Conservation (phyloP, 257 asterid species). For the Solanum virginianum region DNA sequence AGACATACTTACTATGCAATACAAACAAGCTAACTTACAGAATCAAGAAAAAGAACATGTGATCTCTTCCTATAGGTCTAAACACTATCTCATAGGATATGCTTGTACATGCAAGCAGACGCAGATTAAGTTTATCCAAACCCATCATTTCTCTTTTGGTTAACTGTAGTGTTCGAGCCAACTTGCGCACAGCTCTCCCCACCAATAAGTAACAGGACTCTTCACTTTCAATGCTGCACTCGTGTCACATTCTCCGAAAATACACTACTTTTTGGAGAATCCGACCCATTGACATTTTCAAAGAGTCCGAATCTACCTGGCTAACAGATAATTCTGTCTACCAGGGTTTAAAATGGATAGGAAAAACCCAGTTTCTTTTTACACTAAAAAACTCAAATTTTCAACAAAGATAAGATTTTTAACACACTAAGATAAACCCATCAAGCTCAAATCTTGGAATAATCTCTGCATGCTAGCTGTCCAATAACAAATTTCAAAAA, state of each 20-base stretch:
- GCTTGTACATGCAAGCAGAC: not conserved
- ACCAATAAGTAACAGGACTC: too few species aligned
- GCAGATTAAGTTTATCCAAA: not conserved
- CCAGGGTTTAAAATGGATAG: not conserved
- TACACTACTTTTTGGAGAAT: too few species aligned
- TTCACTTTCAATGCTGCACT: too few species aligned
- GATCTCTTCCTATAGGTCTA: not conserved
- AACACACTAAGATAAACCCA: not conserved
- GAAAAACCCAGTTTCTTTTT: not conserved
- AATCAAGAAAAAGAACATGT: not conserved
- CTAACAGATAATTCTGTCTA: not conserved
- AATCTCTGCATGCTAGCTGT: not conserved
- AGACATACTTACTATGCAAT: not conserved
- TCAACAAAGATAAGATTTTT: not conserved
- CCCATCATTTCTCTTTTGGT: not conserved
- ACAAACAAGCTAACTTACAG: not conserved
- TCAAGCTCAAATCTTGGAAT: not conserved
- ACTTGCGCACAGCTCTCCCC: not conserved
- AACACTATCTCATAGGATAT: not conserved
- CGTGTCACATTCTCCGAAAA: too few species aligned
- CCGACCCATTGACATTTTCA: too few species aligned
- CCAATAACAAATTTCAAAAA: not conserved
- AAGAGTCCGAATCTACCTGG: too few species aligned
- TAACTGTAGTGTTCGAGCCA: not conserved
- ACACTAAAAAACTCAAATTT: not conserved